Evolutionary conservation across 805 yeast genomes (phyloP), one percentile per base, ranked within the genome.

Genomic region (Candida wancherniae): DNA sequence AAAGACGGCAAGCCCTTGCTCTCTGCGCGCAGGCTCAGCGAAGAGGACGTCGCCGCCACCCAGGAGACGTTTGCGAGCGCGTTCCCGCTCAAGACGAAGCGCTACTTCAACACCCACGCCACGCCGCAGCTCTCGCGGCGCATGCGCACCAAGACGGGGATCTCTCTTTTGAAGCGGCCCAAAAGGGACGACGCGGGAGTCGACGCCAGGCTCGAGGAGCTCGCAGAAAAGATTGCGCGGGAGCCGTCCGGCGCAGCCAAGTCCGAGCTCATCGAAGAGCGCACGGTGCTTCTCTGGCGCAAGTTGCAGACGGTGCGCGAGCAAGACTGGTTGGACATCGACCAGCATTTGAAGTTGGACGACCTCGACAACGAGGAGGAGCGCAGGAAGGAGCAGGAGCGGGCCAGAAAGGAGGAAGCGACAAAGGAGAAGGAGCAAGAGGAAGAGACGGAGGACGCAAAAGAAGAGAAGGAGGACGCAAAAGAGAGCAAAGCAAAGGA

Each of bases 41-140:
- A 37, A 2, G 49, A 44, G 5, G 61, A 58, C 4, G 34, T 61
- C 20, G 13, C 24, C 2, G 37, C 33, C 6, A 39, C 47, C 0
- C 24, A 43, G 12, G 47, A 50, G 5, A 45, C 51, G 19, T 45
- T 39, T 11, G 42, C 44, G 5, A 26, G 33, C 1, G 24, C 47
- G 2, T 45, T 45, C 12, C 68, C 67, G 1, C 53, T 9, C 51
- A 62, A 43, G 55, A 51, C 28, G 8, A 61, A 61, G 37, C 44
- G 56, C 29, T 66, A 65, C 38, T 65, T 65, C 51, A 63, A 66
- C 37, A 44, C 51, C 1, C 63, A 59, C 34, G 68, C 54, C 7
- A 65, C 71, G 2, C 70, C 71, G 4, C 68, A 61, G 39, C 48
- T 65, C 12, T 56, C 69, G 1, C 41, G 69, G 19, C 55, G 54